Evolutionary conservation across 306 rosid genomes (phyloP), one percentile per base, ranked within the genome.

Genomic region (Cucumis hystrix): DNA sequence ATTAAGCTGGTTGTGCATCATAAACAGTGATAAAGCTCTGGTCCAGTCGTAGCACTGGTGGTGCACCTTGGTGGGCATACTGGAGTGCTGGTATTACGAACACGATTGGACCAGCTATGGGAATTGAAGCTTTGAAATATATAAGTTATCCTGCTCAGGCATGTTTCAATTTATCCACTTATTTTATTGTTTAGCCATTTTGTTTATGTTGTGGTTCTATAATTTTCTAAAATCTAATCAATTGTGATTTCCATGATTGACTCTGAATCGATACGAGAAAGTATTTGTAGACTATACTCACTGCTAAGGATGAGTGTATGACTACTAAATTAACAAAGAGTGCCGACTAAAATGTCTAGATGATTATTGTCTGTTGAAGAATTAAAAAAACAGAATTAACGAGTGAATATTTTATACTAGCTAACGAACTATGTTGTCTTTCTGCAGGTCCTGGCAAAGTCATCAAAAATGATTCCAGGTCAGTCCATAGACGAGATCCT

Each of bases 391-490:
- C 15, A 20, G 55, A 68, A 43, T 6, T 25, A 17, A 70, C 16
- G 39, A 12, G 21, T 67, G 74, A 33, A 40, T 39, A 41, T 67
- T 8, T 67, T 18, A 67, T 70, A 10, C 58, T 15, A 14, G 18
- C n/a, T 52, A 23, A 69, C 12, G 3, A 37, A 73, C 77, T 39
- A 59, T 62, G 35, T 14, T 83, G 76, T 72, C 68, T 80, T 41
- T 54, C 79, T 89, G 85, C 90, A 95, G 99, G 99, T 95, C 78
- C 86, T 95, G 85, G 99, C 97, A 15, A 95, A 95, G 85, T 92
- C 99, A 18, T 95, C 99, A 13, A 95, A 95, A 87, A 95, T 92
- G 99, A 95, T 95, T 83, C 99, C 99, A 87, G 99, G 99, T 92
- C 49, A 81, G 97, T 80, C 66, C 17, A 45, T 60, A 49, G 71